A percentile compares a stretch with the other conserved stretches of the same genome.
Conservation (phyloP, 306 rosid species). For the Ceratonia siliqua region DNA sequence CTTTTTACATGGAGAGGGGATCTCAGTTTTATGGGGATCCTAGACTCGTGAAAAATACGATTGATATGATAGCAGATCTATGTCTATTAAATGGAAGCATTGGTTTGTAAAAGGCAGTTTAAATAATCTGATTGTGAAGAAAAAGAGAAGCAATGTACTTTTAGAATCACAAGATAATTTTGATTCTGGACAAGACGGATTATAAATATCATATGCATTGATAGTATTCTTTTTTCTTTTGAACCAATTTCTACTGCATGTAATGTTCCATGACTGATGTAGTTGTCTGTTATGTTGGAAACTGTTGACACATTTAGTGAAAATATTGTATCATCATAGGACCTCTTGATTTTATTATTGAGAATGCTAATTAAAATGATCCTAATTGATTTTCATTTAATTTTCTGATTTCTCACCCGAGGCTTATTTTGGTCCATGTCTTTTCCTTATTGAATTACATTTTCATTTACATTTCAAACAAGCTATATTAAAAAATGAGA, state of each 20-base stretch:
- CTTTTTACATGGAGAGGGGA: conserved; percentile 36
- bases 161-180: conserved; percentile 31
- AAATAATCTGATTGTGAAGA: conserved; percentile 30
- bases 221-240: conserved; percentile 5
- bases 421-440: too few species aligned
- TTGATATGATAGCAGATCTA: not conserved
- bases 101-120: conserved; percentile 27
- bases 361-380: too few species aligned
- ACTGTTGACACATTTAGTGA: too few species aligned
- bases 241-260: not conserved
- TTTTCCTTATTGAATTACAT: too few species aligned
- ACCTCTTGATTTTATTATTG: not conserved
- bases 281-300: too few species aligned
- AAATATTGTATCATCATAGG: not conserved
- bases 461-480: too few species aligned
- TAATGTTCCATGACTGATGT: not conserved
- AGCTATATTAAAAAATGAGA: too few species aligned
- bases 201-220: conserved; percentile 10
- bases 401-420: too few species aligned
- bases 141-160: conserved; percentile 19
- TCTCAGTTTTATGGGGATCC: conserved; percentile 29
- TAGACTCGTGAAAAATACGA: conserved; percentile 23
- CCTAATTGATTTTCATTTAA: too few species aligned
- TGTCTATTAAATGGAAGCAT: conserved; percentile 22
- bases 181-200: conserved; percentile 32